Base-by-base conservation (phyloP, 2,329 filamentous ascomycete genomes). In the Gaeumannomyces sp. region DNA sequence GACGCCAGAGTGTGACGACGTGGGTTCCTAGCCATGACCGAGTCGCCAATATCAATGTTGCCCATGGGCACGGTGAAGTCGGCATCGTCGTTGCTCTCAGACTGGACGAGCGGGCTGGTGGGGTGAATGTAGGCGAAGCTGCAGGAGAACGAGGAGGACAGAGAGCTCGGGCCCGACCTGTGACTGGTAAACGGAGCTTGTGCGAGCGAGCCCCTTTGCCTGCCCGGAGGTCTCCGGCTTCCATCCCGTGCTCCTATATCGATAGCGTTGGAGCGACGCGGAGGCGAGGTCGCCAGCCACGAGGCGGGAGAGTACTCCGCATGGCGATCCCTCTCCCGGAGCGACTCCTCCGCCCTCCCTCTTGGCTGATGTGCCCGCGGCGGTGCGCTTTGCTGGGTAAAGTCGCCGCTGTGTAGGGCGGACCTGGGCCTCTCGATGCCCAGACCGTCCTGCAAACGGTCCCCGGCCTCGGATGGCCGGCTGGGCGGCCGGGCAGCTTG, bases 91-190 rank as follows among this genome's bases (percentile, higher is more conserved):
- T 93, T 95, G 76, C 89, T 96, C 71, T 92, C 87, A 58, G 93
- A 92, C 72, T 97, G 89, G 0, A 96, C 93, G 14, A 99, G 80
- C 19, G 95, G 95, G 71, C 93, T 98, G 2, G 95, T 98, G 0
- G 95, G 94, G 2, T 91, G 86, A 76, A 94, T 90, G 67, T 96
- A 90, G 38, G 90, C 83, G 74, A 97, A 97, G 70, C 87, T 93
- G 2, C 88, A 90, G 0, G 90, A 89, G 19, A 91, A 81, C 1
- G 92, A 90, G 10, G 89, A 92, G 3, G 88, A 89, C 13, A 90
- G 72, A 10, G 89, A 88, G 25, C 83, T 78, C 19, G 62, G 61
- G 28, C 80, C 76, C 0, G 82, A 80, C 60, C 73, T 76, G 64
- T 45, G 56, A 31, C 61, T 57, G 14, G 61, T n/a, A 8, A 31